Base-by-base conservation (phyloP, 495 filamentous ascomycete species). In the Bryoglossum gracile region DNA sequence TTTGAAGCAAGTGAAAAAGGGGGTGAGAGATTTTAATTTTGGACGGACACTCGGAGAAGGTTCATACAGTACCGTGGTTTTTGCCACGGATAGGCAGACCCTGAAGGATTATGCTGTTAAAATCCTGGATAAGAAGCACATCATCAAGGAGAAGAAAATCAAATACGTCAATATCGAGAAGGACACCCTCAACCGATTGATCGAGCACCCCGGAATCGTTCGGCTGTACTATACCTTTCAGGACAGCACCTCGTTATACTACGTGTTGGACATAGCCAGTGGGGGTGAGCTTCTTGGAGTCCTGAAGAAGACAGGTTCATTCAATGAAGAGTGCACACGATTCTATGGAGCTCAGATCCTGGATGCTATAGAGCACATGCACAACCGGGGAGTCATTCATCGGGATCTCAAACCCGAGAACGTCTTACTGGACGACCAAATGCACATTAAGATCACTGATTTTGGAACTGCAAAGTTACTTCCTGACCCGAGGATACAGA, bases 91-190 rank as follows among this genome's bases (percentile, higher is more conserved):
- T 59, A 80, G 94, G 40, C 89, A 95, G 65, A 97, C 89, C 0
- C 68, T 94, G 37, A 92, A 94, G 53, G 94, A 99, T 64, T 97
- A 95, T 61, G 94, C 94, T 22, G 91, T 99, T 68, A 99, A 99
- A 62, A 91, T 99, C 21, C 74, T 99, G 33, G 92, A 97, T 67
- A 99, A 99, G 69, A 82, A 89, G 54, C 94, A 99, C 66, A 99
- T 99, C 58, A 97, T 99, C 73, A 97, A 96, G 70, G 94, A 99
- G 68, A 95, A 91, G 66, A 99, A 99, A 73, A 94, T 99, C 55
- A 99, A 99, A 72, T 99, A 99, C 63, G 94, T 99, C 62, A 96
- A 96, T 65, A 97, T 99, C 55, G 94, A 99, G 68, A 96, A 95
- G 69, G 89, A 99, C 66, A 95, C 94, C 8, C 74, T 99, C 26